Evolutionary conservation across 129 eudicot genomes (phyloP), one percentile per base, ranked within the genome.

Genomic region (Ambrosia trifida): DNA sequence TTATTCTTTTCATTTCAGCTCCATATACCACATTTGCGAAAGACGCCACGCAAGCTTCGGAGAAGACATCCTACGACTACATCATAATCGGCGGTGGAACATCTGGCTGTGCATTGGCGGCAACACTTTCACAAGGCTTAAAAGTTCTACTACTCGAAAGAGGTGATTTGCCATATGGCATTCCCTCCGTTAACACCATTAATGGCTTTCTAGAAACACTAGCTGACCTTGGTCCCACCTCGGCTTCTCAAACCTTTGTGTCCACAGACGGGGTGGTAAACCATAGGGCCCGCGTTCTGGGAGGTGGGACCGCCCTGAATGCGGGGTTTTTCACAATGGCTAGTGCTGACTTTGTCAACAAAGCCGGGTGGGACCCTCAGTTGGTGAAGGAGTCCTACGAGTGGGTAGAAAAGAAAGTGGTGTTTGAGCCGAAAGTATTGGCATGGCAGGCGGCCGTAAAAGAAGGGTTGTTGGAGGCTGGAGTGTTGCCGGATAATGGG

Each of bases 81-180:
- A 92, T 92, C 51, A 40, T 92, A 32, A 46, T 92, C 16, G 98
- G 98, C 0, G 98, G 96, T 11, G 98, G 98, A 68, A 89, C 98
- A 19, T 74, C 89, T 11, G 98, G 96, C 16, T 91, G 96, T 66
- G 83, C 89, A 41, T 70, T 88, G 52, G 95, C 97, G 3, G 94
- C 97, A 1, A 91, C 94, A 0, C 94, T 91, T 16, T 91, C 97
- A 4, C 63, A 81, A 41, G 68, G 75, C 3, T 82, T 88, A 10
- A 83, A 73, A 32, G 96, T 91, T 0, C 66, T 88, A 11, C 17
- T 91, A 13, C 86, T 91, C 2, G 94, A 91, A 84, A 76, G 97
- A 62, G 94, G 96, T 11, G 96, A 89, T 38, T 66, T 75, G 2
- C 98, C 96, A 0, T 92, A 88, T 62, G 80, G 69, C 6, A 76